A percentile compares a stretch with the other conserved stretches of the same genome.
Evolutionary conservation across 176 grass and related monocot genomes (phyloP).

Genomic region (Thinopyrum elongatum): DNA sequence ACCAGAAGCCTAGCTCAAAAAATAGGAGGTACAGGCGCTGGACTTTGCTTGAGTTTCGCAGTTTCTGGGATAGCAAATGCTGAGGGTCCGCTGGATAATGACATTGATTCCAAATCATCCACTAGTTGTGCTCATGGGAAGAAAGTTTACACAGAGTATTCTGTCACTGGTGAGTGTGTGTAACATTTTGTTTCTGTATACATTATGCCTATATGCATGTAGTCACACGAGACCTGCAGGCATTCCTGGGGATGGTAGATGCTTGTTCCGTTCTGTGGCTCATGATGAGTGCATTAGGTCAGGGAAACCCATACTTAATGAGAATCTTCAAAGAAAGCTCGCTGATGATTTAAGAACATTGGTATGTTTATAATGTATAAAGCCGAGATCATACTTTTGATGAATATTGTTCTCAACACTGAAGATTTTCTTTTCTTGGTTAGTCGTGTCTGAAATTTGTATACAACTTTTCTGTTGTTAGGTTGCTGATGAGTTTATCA

Average conservation of each 20-base stretch:
- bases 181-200: neutral
- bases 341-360: conserved; percentile 68
- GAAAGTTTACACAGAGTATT: conserved; percentile 65
- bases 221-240: conserved; percentile 32
- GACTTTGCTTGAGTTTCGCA: conserved; percentile 42
- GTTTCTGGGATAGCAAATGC: conserved; percentile 52
- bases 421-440: neutral
- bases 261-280: conserved; percentile 66
- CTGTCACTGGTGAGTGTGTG: conserved; percentile 51
- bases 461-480: neutral
- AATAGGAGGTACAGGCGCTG: conserved; percentile 40
- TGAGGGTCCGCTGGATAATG: conserved; percentile 40
- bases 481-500: conserved; percentile 80
- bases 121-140: conserved; percentile 53
- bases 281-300: conserved; percentile 57
- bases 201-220: neutral
- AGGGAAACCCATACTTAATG: conserved; percentile 44
- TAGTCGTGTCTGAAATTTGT: neutral
- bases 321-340: conserved; percentile 51
- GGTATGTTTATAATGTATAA: conserved; percentile 27
- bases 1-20: conserved; percentile 29
- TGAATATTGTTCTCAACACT: neutral
- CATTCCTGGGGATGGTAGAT: conserved; percentile 72
- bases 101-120: conserved; percentile 17
- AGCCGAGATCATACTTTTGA: neutral